A percentile compares a stretch with the other conserved stretches of the same genome.
Evolutionary conservation across 169 alveolate genomes (phyloP).

Genomic region (Plasmodium gallinaceum): DNA sequence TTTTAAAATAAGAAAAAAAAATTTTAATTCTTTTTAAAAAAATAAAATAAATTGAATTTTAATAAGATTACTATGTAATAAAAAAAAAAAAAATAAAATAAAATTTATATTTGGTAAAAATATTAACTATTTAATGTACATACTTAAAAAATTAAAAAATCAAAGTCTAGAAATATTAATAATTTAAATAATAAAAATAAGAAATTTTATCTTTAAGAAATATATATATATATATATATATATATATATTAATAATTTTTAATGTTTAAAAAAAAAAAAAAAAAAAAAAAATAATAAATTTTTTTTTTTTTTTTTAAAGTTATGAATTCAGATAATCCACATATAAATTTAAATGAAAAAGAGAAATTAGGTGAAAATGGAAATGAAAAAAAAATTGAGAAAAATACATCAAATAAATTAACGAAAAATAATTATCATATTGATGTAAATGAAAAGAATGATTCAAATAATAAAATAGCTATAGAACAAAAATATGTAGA

Average conservation of each 20-base stretch:
- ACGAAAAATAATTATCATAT: background rate
- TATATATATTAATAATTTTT: background rate
- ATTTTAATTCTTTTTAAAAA: too few species aligned
- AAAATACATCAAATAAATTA: constrained; percentile 2
- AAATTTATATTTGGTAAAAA: too few species aligned
- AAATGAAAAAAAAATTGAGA: constrained; percentile 25
- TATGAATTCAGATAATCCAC: constrained; percentile 45
- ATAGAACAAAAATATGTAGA: background rate
- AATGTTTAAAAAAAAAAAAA: background rate
- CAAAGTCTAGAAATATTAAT: too few species aligned
- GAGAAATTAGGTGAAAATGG: constrained; percentile 62
- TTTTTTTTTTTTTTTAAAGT: constrained; percentile 16
- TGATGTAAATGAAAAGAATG: background rate
- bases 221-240: background rate
- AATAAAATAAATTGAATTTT: too few species aligned
- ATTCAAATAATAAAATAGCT: background rate
- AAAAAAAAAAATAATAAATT: too few species aligned
- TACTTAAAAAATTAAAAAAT: too few species aligned
- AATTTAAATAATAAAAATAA: too few species aligned
- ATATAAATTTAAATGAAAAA: constrained; percentile 17
- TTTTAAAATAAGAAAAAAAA: too few species aligned
- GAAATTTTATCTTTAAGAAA: background rate
- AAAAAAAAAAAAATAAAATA: too few species aligned
- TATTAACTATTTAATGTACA: too few species aligned
- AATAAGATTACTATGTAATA: too few species aligned